Evolutionary conservation across 1,139 yeast genomes (phyloP).

Genomic region (Geotrichum klebahnii): DNA sequence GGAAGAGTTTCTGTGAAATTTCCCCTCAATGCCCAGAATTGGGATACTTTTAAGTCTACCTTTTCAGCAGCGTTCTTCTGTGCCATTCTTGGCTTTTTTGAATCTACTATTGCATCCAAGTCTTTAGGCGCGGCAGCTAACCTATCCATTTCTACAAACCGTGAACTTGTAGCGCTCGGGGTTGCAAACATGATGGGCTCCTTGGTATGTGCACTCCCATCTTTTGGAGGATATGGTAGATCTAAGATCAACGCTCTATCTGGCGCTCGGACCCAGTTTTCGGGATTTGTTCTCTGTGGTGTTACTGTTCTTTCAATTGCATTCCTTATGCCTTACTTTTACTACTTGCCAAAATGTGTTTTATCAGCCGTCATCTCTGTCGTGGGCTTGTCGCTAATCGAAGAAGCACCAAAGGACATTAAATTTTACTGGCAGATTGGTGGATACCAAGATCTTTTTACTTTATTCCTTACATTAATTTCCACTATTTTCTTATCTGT

Average conservation of each 20-base stretch:
- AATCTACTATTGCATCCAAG: slow-evolving; percentile 88
- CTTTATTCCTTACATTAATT: slow-evolving; percentile 66
- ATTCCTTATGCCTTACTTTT: slow-evolving; percentile 59
- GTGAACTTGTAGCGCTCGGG: slow-evolving; percentile 78
- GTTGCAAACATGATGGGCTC: slow-evolving; percentile 64
- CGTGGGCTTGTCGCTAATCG: slow-evolving; percentile 73
- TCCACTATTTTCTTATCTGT: slow-evolving; percentile 78
- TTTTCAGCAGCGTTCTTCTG: slow-evolving; percentile 54
- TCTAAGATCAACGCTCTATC: slow-evolving; percentile 82
- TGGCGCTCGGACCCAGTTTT: slow-evolving; percentile 78
- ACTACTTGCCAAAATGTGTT: slow-evolving; percentile 74
- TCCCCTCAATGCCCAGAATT: slow-evolving; percentile 45
- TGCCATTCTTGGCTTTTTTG: slow-evolving; percentile 88
- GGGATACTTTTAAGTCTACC: slow-evolving; percentile 38
- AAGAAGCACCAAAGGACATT: slow-evolving; percentile 82
- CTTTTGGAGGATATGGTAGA: slow-evolving; percentile 96
- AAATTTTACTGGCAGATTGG: slow-evolving; percentile 65
- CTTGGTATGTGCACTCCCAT: slow-evolving; percentile 75
- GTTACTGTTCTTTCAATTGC: slow-evolving; percentile 64
- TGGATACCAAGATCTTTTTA: slow-evolving; percentile 73
- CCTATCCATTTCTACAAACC: slow-evolving; percentile 40
- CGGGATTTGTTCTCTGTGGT: slow-evolving; percentile 76
- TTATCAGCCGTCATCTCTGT: slow-evolving; percentile 75
- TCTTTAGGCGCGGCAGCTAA: slow-evolving; percentile 40
- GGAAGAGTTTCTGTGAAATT: slow-evolving; percentile 46